A percentile compares a stretch with the other conserved stretches of the same genome.
phyloP scores from a whole-genome alignment of 1,139 yeast species.

The Insectozyma bohioensis region DNA sequence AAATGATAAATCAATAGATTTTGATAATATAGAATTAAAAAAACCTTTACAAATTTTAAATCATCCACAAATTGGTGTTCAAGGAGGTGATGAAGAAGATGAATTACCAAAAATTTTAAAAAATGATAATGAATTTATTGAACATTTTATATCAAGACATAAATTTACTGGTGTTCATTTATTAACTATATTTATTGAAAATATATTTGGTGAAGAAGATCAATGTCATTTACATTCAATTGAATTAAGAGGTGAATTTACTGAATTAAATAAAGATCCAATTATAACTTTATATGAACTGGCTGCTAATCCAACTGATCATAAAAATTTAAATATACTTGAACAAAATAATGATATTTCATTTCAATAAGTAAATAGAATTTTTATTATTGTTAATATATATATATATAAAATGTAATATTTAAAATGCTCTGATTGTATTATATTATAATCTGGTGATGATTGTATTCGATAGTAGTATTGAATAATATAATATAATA shows the following conservation, averaged over 20 bases:
- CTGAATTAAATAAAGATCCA: slow-evolving; percentile 63
- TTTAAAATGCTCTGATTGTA: too few relatives aligned
- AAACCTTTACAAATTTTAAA: slow-evolving; percentile 54
- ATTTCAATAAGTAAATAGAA: too few relatives aligned
- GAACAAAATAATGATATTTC: slow-evolving; percentile 13
- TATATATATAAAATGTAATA: too few relatives aligned
- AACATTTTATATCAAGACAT: slow-evolving; percentile 78
- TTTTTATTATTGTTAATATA: too few relatives aligned
- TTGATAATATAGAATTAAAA: slow-evolving; percentile 54
- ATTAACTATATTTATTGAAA: slow-evolving; percentile 65
- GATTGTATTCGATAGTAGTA: too few relatives aligned
- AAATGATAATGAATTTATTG: slow-evolving; percentile 62
- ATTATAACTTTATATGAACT: slow-evolving; percentile 79
- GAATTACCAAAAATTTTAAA: slow-evolving; percentile 33
- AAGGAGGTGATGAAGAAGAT: slow-evolving; percentile 30
- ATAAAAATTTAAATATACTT: slow-evolving; percentile 42
- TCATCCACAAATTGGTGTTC: slow-evolving; percentile 64
- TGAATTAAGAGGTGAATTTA: slow-evolving; percentile 81
- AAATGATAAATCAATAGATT: slow-evolving; percentile 69
- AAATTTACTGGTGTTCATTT: slow-evolving; percentile 69
- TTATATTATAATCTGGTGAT: too few relatives aligned
- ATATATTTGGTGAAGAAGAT: slow-evolving; percentile 59
- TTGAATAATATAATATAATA: too few relatives aligned
- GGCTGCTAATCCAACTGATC: slow-evolving; percentile 92
- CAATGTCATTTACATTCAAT: slow-evolving; percentile 61